Conservation (phyloP, 2,329 filamentous ascomycete species). For the Stachybotrys elegans region DNA sequence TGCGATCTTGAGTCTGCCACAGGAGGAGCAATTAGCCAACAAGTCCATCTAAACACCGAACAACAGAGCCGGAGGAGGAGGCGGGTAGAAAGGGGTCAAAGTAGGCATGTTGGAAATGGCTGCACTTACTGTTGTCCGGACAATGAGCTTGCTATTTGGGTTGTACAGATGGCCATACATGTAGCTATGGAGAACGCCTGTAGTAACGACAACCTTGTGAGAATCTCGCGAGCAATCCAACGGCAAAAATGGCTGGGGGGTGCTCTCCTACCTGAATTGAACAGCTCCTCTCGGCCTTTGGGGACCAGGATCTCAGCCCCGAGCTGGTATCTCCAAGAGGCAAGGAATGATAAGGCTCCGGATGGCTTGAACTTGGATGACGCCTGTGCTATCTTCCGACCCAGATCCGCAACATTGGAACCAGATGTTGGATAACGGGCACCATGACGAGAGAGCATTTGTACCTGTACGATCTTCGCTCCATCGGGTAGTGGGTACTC, state of each 20-base stretch:
- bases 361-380: slow-evolving; percentile 49
- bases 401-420: slow-evolving; percentile 50
- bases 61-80: too few species aligned
- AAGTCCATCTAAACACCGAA: too few species aligned
- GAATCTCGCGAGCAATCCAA: too few species aligned
- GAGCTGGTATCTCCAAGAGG: slow-evolving; percentile 63
- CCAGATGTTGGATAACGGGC: slow-evolving; percentile 65
- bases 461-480: slow-evolving; percentile 64
- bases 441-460: slow-evolving; percentile 70
- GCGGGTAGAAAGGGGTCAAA: too few species aligned
- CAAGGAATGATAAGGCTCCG: slow-evolving; percentile 60
- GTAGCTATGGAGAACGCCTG: slow-evolving; percentile 65
- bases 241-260: too few species aligned
- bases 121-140: slow-evolving; percentile 56
- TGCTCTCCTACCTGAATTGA: slow-evolving; percentile 55
- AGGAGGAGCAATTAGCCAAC: background rate
- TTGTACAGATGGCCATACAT: slow-evolving; percentile 69
- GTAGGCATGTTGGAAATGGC: background rate
- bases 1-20: slow-evolving; percentile 63
- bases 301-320: slow-evolving; percentile 69
- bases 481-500: slow-evolving; percentile 65
- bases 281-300: slow-evolving; percentile 67
- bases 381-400: slow-evolving; percentile 51
- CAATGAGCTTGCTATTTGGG: slow-evolving; percentile 66
- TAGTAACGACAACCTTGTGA: too few species aligned